Evolutionary conservation across 805 yeast genomes (phyloP).

Genomic region (Candida orba): DNA sequence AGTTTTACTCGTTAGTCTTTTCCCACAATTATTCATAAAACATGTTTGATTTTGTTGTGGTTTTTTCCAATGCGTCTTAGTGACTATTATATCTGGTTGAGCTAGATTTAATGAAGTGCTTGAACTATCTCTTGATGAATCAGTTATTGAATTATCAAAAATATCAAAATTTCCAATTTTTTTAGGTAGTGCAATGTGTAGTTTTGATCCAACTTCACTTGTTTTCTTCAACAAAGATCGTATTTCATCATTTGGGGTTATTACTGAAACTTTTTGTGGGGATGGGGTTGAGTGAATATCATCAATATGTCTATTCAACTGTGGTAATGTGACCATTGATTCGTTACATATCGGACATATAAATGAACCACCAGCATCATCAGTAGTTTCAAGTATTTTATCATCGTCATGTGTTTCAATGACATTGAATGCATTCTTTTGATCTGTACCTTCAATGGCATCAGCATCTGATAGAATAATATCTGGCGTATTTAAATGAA

Average conservation of each 20-base stretch:
- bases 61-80: constrained; percentile 52
- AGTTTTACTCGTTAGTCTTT: constrained; percentile 39
- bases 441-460: constrained; percentile 3
- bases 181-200: constrained; percentile 28
- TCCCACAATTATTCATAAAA: constrained; percentile 32
- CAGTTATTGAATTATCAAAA: constrained; percentile 32
- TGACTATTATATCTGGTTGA: constrained; percentile 27
- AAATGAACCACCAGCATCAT: constrained; percentile 1
- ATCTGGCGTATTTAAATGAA: constrained; percentile 5
- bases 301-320: constrained; percentile 67
- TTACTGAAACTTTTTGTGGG: not conserved
- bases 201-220: constrained; percentile 31
- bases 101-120: constrained; percentile 4
- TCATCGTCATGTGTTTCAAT: not conserved
- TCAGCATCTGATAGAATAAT: constrained; percentile 9
- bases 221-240: constrained; percentile 38
- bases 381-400: not conserved
- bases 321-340: constrained; percentile 43
- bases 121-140: constrained; percentile 12
- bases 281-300: constrained; percentile 40
- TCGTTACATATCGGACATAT: constrained; percentile 69
- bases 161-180: constrained; percentile 41
- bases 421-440: not conserved
- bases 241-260: constrained; percentile 27
- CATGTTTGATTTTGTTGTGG: constrained; percentile 40